phyloP scores from a whole-genome alignment of 805 yeast species.

The Groenewaldozyma salmanticensis region DNA sequence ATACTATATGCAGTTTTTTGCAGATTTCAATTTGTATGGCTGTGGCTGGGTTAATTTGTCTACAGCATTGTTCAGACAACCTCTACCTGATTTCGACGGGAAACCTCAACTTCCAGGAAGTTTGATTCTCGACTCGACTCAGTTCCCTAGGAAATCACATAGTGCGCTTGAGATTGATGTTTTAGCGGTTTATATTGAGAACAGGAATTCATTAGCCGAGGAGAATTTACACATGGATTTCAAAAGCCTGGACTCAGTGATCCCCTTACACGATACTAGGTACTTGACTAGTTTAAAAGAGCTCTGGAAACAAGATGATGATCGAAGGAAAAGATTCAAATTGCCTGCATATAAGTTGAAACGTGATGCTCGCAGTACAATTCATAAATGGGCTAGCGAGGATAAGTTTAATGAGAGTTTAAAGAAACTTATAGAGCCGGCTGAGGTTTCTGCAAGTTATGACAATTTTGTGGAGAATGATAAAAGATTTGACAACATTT shows the following conservation, averaged over 20 bases:
- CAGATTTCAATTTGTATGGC: constrained; percentile 77
- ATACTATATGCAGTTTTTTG: constrained; percentile 59
- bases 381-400: constrained; percentile 3
- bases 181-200: constrained; percentile 47
- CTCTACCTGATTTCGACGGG: constrained; percentile 7
- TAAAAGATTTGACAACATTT: constrained; percentile 3
- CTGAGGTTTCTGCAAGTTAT: neutral
- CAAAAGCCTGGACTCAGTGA: constrained; percentile 24
- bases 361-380: neutral
- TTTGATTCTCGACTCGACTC: constrained; percentile 2
- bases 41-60: constrained; percentile 62
- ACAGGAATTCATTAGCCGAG: constrained; percentile 33
- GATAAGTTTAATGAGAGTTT: constrained; percentile 2
- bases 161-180: constrained; percentile 66
- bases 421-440: neutral
- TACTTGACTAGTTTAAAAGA: constrained; percentile 26
- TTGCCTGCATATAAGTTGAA: constrained; percentile 1
- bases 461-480: constrained; percentile 2
- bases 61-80: constrained; percentile 13
- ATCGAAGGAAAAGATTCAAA: constrained; percentile 7
- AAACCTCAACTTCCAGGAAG: constrained; percentile 5
- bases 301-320: constrained; percentile 44
- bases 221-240: constrained; percentile 45
- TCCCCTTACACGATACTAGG: constrained; percentile 13
- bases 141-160: constrained; percentile 47